These are phyloP conservation scores for Rhododendron mucronatum DNA, from an alignment of 148 eudicot species.

Conservation along the genomic window DNA sequence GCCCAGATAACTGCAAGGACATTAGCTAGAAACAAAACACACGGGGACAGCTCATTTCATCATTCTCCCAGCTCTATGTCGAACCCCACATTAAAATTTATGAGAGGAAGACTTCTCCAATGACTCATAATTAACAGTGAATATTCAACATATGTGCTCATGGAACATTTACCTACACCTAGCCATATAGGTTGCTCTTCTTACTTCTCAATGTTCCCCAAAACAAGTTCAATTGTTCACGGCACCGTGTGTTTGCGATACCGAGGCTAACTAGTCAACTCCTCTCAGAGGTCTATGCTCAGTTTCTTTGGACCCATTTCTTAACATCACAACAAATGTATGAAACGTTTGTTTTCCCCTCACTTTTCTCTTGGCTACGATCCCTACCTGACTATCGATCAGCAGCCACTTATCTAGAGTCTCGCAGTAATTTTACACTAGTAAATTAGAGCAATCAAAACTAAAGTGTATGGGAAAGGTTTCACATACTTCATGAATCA, in stretches of 20 bases:
- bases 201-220: background rate
- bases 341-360: background rate
- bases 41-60: background rate
- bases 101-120: background rate
- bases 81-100: background rate
- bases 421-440: background rate
- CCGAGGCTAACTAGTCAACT: background rate
- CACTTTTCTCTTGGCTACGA: background rate
- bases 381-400: background rate
- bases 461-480: background rate
- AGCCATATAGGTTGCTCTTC: background rate
- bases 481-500: background rate
- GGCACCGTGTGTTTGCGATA: background rate
- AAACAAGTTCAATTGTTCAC: background rate
- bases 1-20: background rate
- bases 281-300: background rate
- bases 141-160: background rate
- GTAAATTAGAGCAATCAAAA: background rate
- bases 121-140: background rate
- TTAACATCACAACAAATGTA: background rate
- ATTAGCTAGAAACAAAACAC: background rate
- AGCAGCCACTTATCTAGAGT: background rate
- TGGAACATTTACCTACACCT: background rate
- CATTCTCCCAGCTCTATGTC: background rate
- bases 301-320: background rate